These are phyloP conservation scores for Dictyostelium purpureum DNA, from an alignment of 78 protist genomes.

Conservation along the genomic window DNA sequence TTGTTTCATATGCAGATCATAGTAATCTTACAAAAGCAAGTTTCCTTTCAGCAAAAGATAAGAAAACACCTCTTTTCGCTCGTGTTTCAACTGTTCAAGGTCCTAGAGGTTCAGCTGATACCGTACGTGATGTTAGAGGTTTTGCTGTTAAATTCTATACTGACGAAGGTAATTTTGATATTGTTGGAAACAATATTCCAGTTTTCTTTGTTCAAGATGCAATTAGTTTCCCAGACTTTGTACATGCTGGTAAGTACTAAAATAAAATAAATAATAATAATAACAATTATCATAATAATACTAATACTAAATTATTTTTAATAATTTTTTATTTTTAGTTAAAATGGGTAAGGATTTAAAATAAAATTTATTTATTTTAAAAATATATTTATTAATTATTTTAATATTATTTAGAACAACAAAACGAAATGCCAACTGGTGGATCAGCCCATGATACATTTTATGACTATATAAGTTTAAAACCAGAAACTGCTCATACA, in stretches of 20 bases:
- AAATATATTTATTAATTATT: no score
- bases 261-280: no score
- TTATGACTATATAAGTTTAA: constrained; percentile 70
- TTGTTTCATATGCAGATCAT: background rate
- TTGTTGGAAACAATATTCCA: constrained; percentile 79
- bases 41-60: background rate
- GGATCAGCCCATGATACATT: constrained; percentile 39
- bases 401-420: no score
- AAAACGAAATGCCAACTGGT: constrained; percentile 18
- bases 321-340: no score
- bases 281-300: no score
- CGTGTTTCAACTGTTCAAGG: constrained; percentile 81
- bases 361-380: no score
- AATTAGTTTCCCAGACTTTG: constrained; percentile 75
- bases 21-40: constrained; percentile 8
- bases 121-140: constrained; percentile 72
- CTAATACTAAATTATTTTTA: no score
- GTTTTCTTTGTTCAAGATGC: constrained; percentile 84
- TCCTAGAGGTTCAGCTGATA: constrained; percentile 77
- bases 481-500: constrained; percentile 80
- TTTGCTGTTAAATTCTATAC: constrained; percentile 88
- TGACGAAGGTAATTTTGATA: constrained; percentile 74
- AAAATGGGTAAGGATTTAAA: no score
- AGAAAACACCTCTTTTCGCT: constrained; percentile 47
- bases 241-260: background rate